Conservation (phyloP, 371 early-diverging fungal genomes). For the Saksenaea vasiformis region DNA sequence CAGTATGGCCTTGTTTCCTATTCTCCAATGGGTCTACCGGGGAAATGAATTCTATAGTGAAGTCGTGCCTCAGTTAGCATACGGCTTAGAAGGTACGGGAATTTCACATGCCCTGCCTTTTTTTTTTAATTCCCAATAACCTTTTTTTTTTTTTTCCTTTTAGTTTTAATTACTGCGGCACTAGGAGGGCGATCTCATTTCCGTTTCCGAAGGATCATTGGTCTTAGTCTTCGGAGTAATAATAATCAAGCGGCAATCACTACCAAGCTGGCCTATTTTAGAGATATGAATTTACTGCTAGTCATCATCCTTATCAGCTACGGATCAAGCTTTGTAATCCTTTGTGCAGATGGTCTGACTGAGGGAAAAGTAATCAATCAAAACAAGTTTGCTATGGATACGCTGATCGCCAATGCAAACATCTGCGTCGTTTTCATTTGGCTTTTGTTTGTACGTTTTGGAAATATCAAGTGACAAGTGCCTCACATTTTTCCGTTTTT, state of each 20-base stretch:
- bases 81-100: constrained; percentile 34
- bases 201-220: constrained; percentile 31
- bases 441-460: constrained; percentile 22
- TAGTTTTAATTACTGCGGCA: constrained; percentile 24
- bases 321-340: constrained; percentile 29
- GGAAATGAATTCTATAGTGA: constrained; percentile 29
- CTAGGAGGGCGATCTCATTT: constrained; percentile 40
- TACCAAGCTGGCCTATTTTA: constrained; percentile 47
- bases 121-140: not conserved
- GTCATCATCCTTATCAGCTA: constrained; percentile 31
- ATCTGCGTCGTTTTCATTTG: constrained; percentile 29
- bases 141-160: constrained; percentile 14
- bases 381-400: constrained; percentile 9
- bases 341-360: constrained; percentile 48
- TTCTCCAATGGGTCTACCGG: constrained; percentile 36
- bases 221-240: constrained; percentile 22
- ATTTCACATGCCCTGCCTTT: not conserved
- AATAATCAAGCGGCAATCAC: constrained; percentile 26
- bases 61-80: constrained; percentile 37
- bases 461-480: not conserved
- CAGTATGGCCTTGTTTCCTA: constrained; percentile 39
- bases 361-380: constrained; percentile 15
- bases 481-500: not conserved
- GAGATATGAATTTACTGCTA: constrained; percentile 49
- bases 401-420: constrained; percentile 27